Evolutionary conservation across 2,329 filamentous ascomycete species (phyloP).

Genomic region (Exophiala bonariae): DNA sequence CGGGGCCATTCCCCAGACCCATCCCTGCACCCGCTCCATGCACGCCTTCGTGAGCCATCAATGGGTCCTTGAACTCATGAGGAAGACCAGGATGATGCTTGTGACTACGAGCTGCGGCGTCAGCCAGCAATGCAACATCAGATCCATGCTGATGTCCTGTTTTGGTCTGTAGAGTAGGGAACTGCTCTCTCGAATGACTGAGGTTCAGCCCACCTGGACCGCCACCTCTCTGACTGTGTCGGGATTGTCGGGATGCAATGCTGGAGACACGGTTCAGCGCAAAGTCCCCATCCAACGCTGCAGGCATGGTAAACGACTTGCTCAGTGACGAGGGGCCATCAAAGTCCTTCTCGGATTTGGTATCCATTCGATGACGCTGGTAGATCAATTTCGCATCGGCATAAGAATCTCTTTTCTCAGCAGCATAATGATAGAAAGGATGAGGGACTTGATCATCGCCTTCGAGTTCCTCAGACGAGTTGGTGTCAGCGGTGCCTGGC

Average conservation of each 20-base stretch:
- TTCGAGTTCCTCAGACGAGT: slow-evolving; percentile 22
- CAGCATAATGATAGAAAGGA: slow-evolving; percentile 88
- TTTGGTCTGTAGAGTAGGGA: slow-evolving; percentile 24
- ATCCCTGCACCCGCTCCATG: slow-evolving; percentile 60
- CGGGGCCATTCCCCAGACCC: slow-evolving; percentile 60
- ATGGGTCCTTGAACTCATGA: slow-evolving; percentile 55
- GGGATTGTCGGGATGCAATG: slow-evolving; percentile 25
- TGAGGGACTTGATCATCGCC: slow-evolving; percentile 23
- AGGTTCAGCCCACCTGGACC: slow-evolving; percentile 6
- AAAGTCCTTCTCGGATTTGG: slow-evolving; percentile 36
- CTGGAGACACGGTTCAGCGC: slow-evolving; percentile 28
- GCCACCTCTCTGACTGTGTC: slow-evolving; percentile 23
- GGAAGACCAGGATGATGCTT: slow-evolving; percentile 51
- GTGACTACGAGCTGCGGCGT: slow-evolving; percentile 51
- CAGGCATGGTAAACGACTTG: slow-evolving; percentile 31
- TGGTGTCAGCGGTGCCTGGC: slow-evolving; percentile 11
- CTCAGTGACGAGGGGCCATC: slow-evolving; percentile 34
- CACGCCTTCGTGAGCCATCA: slow-evolving; percentile 56
- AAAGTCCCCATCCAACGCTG: slow-evolving; percentile 19
- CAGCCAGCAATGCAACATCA: slow-evolving; percentile 41
- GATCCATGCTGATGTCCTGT: slow-evolving; percentile 9
- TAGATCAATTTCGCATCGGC: slow-evolving; percentile 96
- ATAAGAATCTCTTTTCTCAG: slow-evolving; percentile 92
- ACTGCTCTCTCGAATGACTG: slow-evolving; percentile 18
- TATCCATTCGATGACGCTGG: slow-evolving; percentile 74